Percentiles rank a stretch among this genome's conserved stretches.
Evolutionary conservation across 2,329 filamentous ascomycete species (phyloP).

Genomic region (Botrytis elliptica): DNA sequence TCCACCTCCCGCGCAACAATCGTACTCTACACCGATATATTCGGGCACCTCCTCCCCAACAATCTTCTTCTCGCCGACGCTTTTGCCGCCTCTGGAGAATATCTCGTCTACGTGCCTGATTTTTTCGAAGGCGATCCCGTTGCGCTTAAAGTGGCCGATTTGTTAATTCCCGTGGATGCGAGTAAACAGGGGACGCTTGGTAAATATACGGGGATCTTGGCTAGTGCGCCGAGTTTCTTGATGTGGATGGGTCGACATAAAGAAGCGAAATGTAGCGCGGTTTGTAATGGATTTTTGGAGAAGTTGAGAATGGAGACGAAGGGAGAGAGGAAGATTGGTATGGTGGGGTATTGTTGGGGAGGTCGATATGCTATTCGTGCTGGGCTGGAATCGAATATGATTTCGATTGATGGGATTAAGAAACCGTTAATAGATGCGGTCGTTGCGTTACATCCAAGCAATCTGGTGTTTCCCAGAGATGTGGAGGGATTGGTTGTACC

Average conservation of each 20-base stretch:
- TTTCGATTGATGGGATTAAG: constrained; percentile 39
- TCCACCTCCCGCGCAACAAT: constrained; percentile 36
- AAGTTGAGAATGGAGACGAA: not conserved
- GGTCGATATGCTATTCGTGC: constrained; percentile 41
- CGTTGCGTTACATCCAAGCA: constrained; percentile 37
- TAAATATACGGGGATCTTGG: constrained; percentile 44
- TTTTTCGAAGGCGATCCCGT: constrained; percentile 40
- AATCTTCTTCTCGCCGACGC: constrained; percentile 40
- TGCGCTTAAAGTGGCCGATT: constrained; percentile 39
- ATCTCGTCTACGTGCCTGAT: constrained; percentile 39
- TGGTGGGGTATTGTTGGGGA: constrained; percentile 43
- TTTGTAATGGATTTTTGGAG: constrained; percentile 35
- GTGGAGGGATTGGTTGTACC: constrained; percentile 38
- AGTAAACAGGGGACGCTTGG: constrained; percentile 39
- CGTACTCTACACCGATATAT: constrained; percentile 39
- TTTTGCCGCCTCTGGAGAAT: constrained; percentile 38
- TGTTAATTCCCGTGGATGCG: constrained; percentile 41
- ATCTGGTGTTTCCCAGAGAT: constrained; percentile 41
- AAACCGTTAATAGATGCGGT: not conserved
- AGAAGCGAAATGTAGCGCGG: constrained; percentile 35
- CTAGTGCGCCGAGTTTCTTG: constrained; percentile 37
- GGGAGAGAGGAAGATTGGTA: constrained; percentile 39
- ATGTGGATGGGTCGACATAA: constrained; percentile 42
- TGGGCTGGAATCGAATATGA: constrained; percentile 38
- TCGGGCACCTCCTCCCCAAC: constrained; percentile 37